Conservation (phyloP, 1,284 basidiomycete species). For the Hypsizygus ulmarius region DNA sequence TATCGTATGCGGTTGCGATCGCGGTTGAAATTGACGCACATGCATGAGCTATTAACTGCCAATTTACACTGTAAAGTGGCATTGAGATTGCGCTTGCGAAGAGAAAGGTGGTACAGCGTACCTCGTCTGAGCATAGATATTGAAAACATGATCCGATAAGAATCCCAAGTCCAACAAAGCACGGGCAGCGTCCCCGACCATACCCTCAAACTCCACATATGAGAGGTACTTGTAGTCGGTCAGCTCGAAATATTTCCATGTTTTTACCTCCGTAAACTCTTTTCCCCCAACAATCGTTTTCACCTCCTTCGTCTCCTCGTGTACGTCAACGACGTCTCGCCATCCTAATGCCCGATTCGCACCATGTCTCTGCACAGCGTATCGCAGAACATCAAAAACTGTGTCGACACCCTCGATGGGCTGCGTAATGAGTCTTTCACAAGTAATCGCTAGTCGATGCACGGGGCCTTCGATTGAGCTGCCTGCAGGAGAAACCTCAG, state of each 20-base stretch:
- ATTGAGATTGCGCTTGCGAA: constrained; percentile 5
- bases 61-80: constrained; percentile 51
- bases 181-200: constrained; percentile 57
- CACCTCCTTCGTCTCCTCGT: constrained; percentile 87
- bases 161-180: constrained; percentile 76
- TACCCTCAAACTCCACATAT: constrained; percentile 64
- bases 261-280: constrained; percentile 81
- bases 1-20: constrained; percentile 97
- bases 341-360: constrained; percentile 70
- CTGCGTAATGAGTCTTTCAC: constrained; percentile 66
- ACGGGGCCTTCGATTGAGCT: constrained; percentile 29
- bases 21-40: constrained; percentile 75
- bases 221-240: constrained; percentile 78
- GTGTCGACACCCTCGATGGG: constrained; percentile 77
- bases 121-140: constrained; percentile 86
- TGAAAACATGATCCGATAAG: constrained; percentile 77
- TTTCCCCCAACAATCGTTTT: constrained; percentile 77
- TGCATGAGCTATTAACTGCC: constrained; percentile 87
- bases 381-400: constrained; percentile 73
- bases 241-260: constrained; percentile 90
- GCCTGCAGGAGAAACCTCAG: constrained; percentile 26
- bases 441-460: constrained; percentile 64
- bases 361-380: constrained; percentile 69
- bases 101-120: constrained; percentile 35
- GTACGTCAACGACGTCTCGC: constrained; percentile 65